Evolutionary conservation across 1,284 basidiomycete genomes (phyloP).

Genomic region (Exobasidium cylindrosporum): DNA sequence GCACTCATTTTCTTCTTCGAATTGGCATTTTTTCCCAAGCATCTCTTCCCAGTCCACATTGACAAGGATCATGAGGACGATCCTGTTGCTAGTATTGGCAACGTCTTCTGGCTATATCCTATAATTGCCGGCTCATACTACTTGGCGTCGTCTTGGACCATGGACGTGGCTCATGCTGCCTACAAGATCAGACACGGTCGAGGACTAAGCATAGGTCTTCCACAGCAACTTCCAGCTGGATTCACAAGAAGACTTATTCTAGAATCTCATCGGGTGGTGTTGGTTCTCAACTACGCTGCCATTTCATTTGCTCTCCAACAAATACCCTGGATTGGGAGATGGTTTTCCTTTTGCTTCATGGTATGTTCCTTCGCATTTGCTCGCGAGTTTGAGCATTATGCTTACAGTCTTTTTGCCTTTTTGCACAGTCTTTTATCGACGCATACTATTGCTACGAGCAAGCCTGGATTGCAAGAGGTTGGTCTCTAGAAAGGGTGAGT

Average conservation of each 20-base stretch:
- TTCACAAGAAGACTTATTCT: constrained; percentile 35
- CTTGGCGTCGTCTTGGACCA: constrained; percentile 49
- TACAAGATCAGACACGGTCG: constrained; percentile 30
- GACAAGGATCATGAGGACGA: background rate
- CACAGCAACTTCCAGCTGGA: constrained; percentile 2
- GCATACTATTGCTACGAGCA: constrained; percentile 55
- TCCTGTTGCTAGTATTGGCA: constrained; percentile 5
- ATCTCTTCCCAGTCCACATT: constrained; percentile 27
- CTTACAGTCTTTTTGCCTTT: background rate
- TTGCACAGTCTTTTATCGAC: constrained; percentile 34
- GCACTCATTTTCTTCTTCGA: constrained; percentile 48
- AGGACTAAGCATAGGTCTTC: constrained; percentile 1
- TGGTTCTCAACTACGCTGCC: constrained; percentile 45
- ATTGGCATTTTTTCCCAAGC: constrained; percentile 45
- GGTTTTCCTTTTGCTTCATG: constrained; percentile 47
- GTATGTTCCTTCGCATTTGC: constrained; percentile 7
- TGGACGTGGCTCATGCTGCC: constrained; percentile 47
- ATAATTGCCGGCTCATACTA: constrained; percentile 48
- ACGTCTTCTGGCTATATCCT: constrained; percentile 51
- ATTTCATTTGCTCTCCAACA: constrained; percentile 33
- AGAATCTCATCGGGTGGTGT: constrained; percentile 40
- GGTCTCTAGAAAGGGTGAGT: constrained; percentile 24
- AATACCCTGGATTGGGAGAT: constrained; percentile 41
- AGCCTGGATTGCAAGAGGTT: constrained; percentile 48
- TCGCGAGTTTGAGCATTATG: background rate